A percentile compares a stretch with the other conserved stretches of the same genome.
Conservation (phyloP, 371 early-diverging fungal species). For the Mucor sp. region DNA sequence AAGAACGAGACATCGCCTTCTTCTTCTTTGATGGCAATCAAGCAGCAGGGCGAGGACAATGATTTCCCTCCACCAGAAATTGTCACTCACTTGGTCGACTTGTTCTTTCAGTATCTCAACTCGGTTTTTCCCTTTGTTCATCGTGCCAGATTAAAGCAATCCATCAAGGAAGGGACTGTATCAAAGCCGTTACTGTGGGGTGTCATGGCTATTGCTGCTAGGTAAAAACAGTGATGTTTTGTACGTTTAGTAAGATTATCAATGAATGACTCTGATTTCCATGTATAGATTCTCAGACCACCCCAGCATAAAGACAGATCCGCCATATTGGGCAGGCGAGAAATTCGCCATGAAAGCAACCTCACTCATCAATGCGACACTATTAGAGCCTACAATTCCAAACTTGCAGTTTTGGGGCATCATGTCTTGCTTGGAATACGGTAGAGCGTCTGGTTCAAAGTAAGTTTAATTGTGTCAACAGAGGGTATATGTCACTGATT, state of each 20-base stretch:
- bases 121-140: constrained; percentile 62
- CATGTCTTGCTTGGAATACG: constrained; percentile 62
- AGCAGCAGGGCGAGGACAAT: constrained; percentile 4
- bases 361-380: constrained; percentile 38
- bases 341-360: constrained; percentile 46
- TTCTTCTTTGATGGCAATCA: neutral
- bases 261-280: neutral
- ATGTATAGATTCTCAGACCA: constrained; percentile 47
- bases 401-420: constrained; percentile 64
- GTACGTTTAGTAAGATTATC: too few species aligned
- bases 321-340: constrained; percentile 52
- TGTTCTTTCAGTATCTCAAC: constrained; percentile 62
- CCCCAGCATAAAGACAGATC: constrained; percentile 43
- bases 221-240: constrained; percentile 23
- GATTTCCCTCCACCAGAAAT: constrained; percentile 52
- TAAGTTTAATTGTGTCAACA: neutral
- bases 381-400: constrained; percentile 56
- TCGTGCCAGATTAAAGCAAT: constrained; percentile 32
- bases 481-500: neutral
- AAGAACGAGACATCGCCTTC: neutral
- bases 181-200: constrained; percentile 46
- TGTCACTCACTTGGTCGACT: constrained; percentile 55
- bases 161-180: constrained; percentile 36
- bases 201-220: constrained; percentile 49
- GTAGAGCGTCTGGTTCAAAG: constrained; percentile 61